A percentile compares a stretch with the other conserved stretches of the same genome.
Evolutionary conservation across 176 grass and related monocot species (phyloP).

Genomic region (Cocos nucifera): DNA sequence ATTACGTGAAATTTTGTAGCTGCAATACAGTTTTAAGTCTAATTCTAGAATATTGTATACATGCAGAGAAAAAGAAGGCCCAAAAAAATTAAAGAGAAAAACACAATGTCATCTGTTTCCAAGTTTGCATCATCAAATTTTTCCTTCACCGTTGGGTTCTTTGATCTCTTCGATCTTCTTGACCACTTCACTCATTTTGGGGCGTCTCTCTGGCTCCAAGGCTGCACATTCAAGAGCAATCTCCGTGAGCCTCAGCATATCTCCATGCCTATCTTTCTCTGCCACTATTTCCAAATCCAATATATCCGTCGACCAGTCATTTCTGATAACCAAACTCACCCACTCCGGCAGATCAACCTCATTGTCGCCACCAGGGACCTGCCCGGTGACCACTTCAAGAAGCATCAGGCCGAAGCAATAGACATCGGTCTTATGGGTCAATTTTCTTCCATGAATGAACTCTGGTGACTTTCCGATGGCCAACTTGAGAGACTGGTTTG

Average conservation of each 20-base stretch:
- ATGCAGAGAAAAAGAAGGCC: too few relatives aligned
- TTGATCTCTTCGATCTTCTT: constrained; percentile 65
- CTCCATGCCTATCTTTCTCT: constrained; percentile 47
- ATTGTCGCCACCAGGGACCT: constrained; percentile 53
- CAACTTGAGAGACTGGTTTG: constrained; percentile 32
- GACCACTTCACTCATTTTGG: constrained; percentile 48
- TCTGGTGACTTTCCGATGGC: constrained; percentile 59
- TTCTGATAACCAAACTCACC: constrained; percentile 62
- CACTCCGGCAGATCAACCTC: constrained; percentile 69
- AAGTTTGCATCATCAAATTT: neutral
- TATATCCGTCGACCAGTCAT: constrained; percentile 90
- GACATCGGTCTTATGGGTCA: constrained; percentile 57
- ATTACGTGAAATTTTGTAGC: too few relatives aligned
- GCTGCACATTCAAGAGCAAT: constrained; percentile 66
- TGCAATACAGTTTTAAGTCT: too few relatives aligned
- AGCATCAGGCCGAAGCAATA: constrained; percentile 81
- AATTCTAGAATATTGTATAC: too few relatives aligned
- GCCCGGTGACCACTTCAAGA: constrained; percentile 79
- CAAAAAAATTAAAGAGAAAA: too few relatives aligned
- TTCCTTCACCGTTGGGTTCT: constrained; percentile 8
- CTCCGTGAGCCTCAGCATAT: constrained; percentile 76
- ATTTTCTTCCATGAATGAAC: constrained; percentile 31
- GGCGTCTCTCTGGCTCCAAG: constrained; percentile 51
- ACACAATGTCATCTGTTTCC: too few relatives aligned
- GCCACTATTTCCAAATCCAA: constrained; percentile 71